phyloP scores from a whole-genome alignment of 805 yeast genomes.

The Saturnispora silvae region DNA sequence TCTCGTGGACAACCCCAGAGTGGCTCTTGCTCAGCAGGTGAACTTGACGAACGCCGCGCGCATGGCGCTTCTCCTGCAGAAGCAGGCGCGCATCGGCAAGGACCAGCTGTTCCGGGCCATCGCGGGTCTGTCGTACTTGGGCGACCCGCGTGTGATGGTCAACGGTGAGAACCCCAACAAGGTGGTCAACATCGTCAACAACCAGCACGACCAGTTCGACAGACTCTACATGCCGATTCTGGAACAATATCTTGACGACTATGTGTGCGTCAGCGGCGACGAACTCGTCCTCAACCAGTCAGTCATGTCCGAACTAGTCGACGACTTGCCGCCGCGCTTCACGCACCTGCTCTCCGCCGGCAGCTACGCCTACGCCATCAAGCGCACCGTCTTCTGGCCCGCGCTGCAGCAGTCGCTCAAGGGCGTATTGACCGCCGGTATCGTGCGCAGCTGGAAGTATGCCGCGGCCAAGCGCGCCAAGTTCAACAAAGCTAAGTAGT shows the following conservation, averaged over 20 bases:
- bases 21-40: slow-evolving; percentile 58
- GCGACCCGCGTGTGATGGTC: slow-evolving; percentile 77
- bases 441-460: slow-evolving; percentile 56
- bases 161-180: slow-evolving; percentile 92
- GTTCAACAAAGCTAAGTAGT: slow-evolving; percentile 10
- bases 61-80: slow-evolving; percentile 47
- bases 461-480: slow-evolving; percentile 59
- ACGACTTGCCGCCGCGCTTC: neutral
- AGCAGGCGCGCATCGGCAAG: slow-evolving; percentile 23
- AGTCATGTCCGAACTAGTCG: neutral
- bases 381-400: slow-evolving; percentile 52
- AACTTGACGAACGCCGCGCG: slow-evolving; percentile 74
- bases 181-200: slow-evolving; percentile 71
- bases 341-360: neutral
- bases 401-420: slow-evolving; percentile 68
- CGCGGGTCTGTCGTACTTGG: slow-evolving; percentile 73
- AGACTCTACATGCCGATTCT: slow-evolving; percentile 63
- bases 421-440: slow-evolving; percentile 84
- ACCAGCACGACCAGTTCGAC: slow-evolving; percentile 62
- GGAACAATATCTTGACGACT: slow-evolving; percentile 30
- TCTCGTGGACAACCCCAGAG: slow-evolving; percentile 50
- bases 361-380: slow-evolving; percentile 25
- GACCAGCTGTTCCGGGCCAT: slow-evolving; percentile 61
- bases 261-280: slow-evolving; percentile 15
- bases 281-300: slow-evolving; percentile 6